Base-by-base conservation (phyloP, 202 grass and related monocot species). In the Brachypodium distachyon region DNA sequence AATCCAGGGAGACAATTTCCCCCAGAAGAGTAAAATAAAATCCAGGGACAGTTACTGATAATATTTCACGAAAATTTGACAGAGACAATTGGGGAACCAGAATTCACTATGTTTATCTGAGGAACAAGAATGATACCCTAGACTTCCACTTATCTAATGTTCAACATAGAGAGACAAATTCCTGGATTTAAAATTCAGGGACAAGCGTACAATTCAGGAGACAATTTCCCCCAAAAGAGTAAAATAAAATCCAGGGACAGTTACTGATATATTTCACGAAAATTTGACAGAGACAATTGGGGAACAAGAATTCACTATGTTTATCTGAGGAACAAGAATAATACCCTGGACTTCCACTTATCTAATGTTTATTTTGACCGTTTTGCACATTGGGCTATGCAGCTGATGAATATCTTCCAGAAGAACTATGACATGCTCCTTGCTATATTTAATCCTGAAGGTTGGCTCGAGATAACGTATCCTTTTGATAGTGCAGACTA, bases 391-490 rank as follows among this genome's bases (percentile, higher is more conserved):
- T 38, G 46, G 41, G 38, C 27, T 33, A 26, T 17, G 59, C 67
- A 97, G 94, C 77, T 94, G 79, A 94, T 94, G 91, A 87, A 87
- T 73, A 70, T 97, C 54, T 97, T 94, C 41, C 77, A 97, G 73
- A 92, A 92, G 81, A 97, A 97, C 73, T 88, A 94, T 16, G 88
- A 88, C 46, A 70, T 94, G 63, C 94, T 97, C 61, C 86, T 97
- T 54, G 82, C 70, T 41, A 92, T 90, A 85, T 97, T 97, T 82
- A 94, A 97, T 25, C 94, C 94, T 1, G 91, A 97, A 72, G 94
- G 94, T 10, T 97, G 91, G 91, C 86, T 97, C 4, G 94, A 97
- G 81, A 97, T 97, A 90, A 97, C 86, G 91, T 97, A 97, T 97
- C 88, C 94, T 93, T 75, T 47, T 50, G 38, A 13, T 16, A 37